Conservation (phyloP, 148 eudicot genomes). For the Chenopodium album region DNA sequence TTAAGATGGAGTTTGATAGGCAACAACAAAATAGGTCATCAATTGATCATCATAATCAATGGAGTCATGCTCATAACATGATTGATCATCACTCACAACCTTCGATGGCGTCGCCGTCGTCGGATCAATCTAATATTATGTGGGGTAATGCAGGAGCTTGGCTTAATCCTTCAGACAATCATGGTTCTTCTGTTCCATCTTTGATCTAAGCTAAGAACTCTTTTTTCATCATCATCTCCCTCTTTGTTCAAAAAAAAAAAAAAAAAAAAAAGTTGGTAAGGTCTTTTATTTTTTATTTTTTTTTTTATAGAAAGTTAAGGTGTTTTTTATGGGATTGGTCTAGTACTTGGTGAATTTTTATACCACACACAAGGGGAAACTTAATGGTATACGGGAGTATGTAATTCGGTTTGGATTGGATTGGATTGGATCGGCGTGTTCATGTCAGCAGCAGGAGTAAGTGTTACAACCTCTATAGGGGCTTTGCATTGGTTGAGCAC, state of each 20-base stretch:
- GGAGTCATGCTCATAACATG: constrained; percentile 29
- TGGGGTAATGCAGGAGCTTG: constrained; percentile 50
- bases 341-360: constrained; percentile 24
- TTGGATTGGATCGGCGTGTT: constrained; percentile 44
- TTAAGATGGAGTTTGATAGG: constrained; percentile 41
- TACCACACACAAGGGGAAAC: constrained; percentile 21
- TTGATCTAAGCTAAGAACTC: constrained; percentile 48
- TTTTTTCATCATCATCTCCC: background rate
- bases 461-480: background rate
- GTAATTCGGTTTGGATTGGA: background rate
- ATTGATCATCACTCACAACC: background rate
- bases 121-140: constrained; percentile 39
- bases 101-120: constrained; percentile 13
- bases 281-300: background rate
- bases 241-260: background rate
- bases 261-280: background rate
- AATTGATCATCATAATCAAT: constrained; percentile 21
- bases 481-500: background rate
- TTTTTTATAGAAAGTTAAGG: background rate
- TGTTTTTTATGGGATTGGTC: constrained; percentile 11
- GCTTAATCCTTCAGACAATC: constrained; percentile 61
- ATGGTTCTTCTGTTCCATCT: constrained; percentile 66
- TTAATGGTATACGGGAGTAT: background rate
- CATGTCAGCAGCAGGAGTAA: constrained; percentile 66
- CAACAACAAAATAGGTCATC: constrained; percentile 31